These are phyloP conservation scores for Besnoitia besnoiti DNA, from an alignment of 169 alveolate genomes.

Conservation along the genomic window DNA sequence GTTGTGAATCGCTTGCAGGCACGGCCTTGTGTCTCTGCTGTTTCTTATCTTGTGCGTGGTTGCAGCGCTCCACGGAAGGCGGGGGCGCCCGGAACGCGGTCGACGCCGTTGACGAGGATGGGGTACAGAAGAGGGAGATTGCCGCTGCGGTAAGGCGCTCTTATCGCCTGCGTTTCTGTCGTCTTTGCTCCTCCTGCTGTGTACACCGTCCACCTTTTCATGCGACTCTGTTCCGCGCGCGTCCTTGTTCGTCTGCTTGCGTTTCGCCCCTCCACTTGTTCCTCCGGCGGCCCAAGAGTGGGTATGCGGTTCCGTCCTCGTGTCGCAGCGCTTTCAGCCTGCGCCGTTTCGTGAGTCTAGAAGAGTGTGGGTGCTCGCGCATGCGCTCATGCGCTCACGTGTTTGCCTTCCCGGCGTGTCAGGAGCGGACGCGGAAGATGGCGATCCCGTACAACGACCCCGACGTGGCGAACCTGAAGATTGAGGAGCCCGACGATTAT, in stretches of 20 bases:
- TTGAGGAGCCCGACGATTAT: slow-evolving; percentile 68
- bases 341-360: too few relatives aligned
- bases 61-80: background rate
- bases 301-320: too few relatives aligned
- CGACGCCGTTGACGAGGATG: background rate
- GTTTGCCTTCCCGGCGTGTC: too few relatives aligned
- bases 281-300: too few relatives aligned
- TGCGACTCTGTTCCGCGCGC: background rate
- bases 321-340: too few relatives aligned
- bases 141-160: background rate
- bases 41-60: background rate
- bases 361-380: too few relatives aligned
- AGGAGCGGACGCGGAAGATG: slow-evolving; percentile 39
- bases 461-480: slow-evolving; percentile 61
- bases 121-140: background rate
- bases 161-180: background rate
- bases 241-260: background rate
- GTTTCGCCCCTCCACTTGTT: too few relatives aligned
- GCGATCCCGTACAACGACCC: slow-evolving; percentile 64
- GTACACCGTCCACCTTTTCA: background rate
- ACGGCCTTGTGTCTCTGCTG: background rate
- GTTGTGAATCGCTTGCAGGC: too few relatives aligned
- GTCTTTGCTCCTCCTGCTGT: background rate
- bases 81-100: background rate
- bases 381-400: too few relatives aligned